Conservation (phyloP, 495 filamentous ascomycete genomes). For the Trypethelium eluteriae region DNA sequence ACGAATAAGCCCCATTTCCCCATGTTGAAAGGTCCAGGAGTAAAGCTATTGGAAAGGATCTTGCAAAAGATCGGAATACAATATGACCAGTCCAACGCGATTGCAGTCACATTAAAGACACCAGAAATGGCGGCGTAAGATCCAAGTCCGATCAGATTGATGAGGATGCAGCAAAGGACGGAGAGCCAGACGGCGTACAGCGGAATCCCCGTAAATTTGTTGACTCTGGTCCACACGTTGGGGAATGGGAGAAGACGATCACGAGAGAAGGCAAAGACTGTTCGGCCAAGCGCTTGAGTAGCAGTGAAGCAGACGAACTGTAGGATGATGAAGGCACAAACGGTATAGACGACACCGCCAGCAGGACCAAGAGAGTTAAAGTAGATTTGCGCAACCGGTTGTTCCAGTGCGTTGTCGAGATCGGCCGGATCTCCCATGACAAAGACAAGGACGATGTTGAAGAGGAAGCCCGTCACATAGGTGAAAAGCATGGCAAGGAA, state of each 20-base stretch:
- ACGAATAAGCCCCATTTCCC: constrained; percentile 40
- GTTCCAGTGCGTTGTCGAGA: constrained; percentile 41
- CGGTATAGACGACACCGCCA: constrained; percentile 54
- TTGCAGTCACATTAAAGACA: constrained; percentile 57
- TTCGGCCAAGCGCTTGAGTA: constrained; percentile 54
- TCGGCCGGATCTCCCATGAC: constrained; percentile 52
- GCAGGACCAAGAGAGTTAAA: constrained; percentile 52
- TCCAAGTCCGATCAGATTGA: constrained; percentile 58
- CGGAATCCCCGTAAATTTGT: constrained; percentile 48
- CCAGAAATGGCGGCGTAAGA: constrained; percentile 53
- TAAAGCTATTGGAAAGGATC: constrained; percentile 48
- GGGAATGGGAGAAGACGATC: constrained; percentile 52
- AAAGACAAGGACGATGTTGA: constrained; percentile 57
- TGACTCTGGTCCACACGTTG: constrained; percentile 49
- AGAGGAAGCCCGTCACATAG: constrained; percentile 53
- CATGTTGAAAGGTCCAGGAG: constrained; percentile 55
- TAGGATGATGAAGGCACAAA: constrained; percentile 51
- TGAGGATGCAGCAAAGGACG: constrained; percentile 47
- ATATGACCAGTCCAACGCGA: constrained; percentile 57
- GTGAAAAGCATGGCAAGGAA: constrained; percentile 52
- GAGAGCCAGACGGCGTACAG: constrained; percentile 56
- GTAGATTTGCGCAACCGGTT: constrained; percentile 60
- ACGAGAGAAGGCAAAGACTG: constrained; percentile 55
- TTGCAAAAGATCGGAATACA: constrained; percentile 57
- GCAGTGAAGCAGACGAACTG: constrained; percentile 56